Conservation (phyloP, 2,329 filamentous ascomycete genomes). For the Pseudogymnoascus sp. region DNA sequence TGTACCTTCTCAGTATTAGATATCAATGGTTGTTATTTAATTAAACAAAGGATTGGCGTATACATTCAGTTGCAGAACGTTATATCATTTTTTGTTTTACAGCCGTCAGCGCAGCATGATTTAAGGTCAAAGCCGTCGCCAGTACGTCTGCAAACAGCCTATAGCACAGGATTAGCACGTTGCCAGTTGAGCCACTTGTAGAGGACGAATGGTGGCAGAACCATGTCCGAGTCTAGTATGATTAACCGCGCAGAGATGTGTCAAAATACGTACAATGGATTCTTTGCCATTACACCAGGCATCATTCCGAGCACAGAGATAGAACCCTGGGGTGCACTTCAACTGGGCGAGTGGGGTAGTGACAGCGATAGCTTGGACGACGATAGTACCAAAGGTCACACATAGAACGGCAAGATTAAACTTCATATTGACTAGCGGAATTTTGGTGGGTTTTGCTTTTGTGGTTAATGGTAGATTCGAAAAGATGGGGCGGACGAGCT, state of each 20-base stretch:
- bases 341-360: background rate
- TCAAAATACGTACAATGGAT: background rate
- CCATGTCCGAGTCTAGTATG: background rate
- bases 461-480: background rate
- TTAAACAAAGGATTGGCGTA: background rate
- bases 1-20: background rate
- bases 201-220: background rate
- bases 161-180: background rate
- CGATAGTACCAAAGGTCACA: background rate
- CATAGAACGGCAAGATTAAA: background rate
- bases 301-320: background rate
- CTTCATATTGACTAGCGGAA: background rate
- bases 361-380: background rate
- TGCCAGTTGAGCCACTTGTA: background rate
- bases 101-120: background rate
- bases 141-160: background rate
- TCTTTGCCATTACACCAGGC: background rate
- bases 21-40: background rate
- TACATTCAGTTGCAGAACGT: background rate
- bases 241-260: background rate
- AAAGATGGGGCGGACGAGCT: background rate
- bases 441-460: background rate
- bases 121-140: background rate
- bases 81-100: background rate
- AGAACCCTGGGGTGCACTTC: background rate